Evolutionary conservation across 305 asterid genomes (phyloP).

Genomic region (Stenogyne calaminthoides): DNA sequence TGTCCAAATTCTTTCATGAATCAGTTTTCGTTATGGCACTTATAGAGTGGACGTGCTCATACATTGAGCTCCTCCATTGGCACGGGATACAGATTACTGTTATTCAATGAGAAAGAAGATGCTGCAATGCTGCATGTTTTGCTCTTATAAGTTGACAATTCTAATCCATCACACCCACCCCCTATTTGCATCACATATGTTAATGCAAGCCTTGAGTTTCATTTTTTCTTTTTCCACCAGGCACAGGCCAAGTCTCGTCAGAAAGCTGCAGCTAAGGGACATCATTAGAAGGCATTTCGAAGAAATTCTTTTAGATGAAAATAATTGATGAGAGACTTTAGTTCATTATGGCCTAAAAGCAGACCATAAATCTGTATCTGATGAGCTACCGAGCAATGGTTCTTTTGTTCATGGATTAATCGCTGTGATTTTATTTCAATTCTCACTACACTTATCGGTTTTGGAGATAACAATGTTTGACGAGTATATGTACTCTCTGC

Average conservation of each 20-base stretch:
- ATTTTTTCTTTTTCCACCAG: slow-evolving; percentile 43
- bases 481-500: background rate
- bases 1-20: slow-evolving; percentile 8
- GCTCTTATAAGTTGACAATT: background rate
- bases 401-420: slow-evolving; percentile 24
- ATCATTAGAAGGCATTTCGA: slow-evolving; percentile 45
- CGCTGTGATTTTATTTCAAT: slow-evolving; percentile 25
- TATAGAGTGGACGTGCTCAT: background rate
- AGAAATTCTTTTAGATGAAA: slow-evolving; percentile 24
- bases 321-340: slow-evolving; percentile 39
- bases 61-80: background rate
- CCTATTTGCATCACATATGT: background rate
- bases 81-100: too few species aligned
- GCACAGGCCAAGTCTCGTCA: slow-evolving; percentile 68
- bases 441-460: too few species aligned
- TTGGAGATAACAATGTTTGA: background rate
- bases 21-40: background rate
- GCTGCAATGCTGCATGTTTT: background rate
- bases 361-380: slow-evolving; percentile 38
- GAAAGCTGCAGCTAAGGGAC: slow-evolving; percentile 72
- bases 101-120: background rate
- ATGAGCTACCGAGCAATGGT: slow-evolving; percentile 30
- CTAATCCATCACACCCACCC: too few species aligned
- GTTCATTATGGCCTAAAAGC: slow-evolving; percentile 38
- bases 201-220: background rate